Conservation (phyloP, 306 rosid genomes). For the Cucurbita argyrosperma region DNA sequence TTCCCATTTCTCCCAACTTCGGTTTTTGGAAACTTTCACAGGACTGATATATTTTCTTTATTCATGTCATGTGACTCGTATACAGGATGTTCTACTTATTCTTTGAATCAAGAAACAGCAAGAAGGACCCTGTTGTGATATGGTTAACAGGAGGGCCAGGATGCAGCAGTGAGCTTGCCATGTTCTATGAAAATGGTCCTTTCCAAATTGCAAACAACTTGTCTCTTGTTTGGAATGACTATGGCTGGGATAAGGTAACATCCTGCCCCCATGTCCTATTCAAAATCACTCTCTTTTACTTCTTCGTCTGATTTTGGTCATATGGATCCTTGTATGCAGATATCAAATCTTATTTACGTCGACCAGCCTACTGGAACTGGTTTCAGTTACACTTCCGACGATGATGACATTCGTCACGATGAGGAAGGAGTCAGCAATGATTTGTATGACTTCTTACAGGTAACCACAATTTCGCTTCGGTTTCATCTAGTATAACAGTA, state of each 20-base stretch:
- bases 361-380: slow-evolving; percentile 96
- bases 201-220: slow-evolving; percentile 45
- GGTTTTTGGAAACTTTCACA: background rate
- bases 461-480: slow-evolving; percentile 3
- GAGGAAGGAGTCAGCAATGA: slow-evolving; percentile 81
- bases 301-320: background rate
- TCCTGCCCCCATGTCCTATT: background rate
- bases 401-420: slow-evolving; percentile 51
- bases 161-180: slow-evolving; percentile 80
- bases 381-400: slow-evolving; percentile 65
- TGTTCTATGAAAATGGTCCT: slow-evolving; percentile 94
- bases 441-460: slow-evolving; percentile 86
- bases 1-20: background rate
- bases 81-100: slow-evolving; percentile 88
- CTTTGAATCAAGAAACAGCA: slow-evolving; percentile 66
- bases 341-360: slow-evolving; percentile 65
- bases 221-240: slow-evolving; percentile 73
- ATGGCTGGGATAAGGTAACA: slow-evolving; percentile 82
- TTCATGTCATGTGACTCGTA: background rate
- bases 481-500: background rate
- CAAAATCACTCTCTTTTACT: background rate
- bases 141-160: slow-evolving; percentile 98
- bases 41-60: background rate
- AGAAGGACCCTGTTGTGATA: slow-evolving; percentile 56
- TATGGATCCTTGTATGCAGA: slow-evolving; percentile 27